phyloP scores from a whole-genome alignment of 495 filamentous ascomycete genomes.

The Filosporella fistucella region DNA sequence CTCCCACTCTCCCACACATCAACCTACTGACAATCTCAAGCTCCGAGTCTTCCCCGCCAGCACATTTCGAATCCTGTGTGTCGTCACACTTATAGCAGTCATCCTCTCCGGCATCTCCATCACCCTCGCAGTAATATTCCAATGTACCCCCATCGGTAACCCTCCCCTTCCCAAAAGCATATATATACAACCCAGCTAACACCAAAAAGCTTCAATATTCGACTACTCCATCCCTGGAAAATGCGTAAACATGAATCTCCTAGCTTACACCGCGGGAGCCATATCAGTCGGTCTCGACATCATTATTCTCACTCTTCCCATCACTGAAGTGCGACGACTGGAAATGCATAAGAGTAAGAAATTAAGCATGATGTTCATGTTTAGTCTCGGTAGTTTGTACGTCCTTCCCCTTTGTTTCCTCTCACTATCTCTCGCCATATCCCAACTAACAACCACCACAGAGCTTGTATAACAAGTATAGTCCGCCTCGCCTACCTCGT shows the following conservation, averaged over 20 bases:
- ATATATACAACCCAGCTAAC: too few species aligned
- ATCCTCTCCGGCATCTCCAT: neutral
- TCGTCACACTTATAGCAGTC: neutral
- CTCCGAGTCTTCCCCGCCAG: neutral
- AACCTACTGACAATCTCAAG: neutral
- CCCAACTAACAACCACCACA: neutral
- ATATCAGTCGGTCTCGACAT: neutral
- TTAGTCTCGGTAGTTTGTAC: conserved; percentile 1
- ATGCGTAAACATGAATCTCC: conserved; percentile 1
- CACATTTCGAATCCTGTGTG: neutral
- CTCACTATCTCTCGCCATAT: neutral
- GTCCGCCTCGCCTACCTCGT: neutral
- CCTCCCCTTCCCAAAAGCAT: too few species aligned
- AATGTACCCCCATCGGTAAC: conserved; percentile 2
- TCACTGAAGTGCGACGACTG: neutral
- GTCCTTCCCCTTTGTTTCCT: neutral
- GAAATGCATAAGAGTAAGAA: conserved; percentile 3
- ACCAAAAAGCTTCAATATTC: too few species aligned
- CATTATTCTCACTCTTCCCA: neutral
- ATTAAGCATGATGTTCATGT: conserved; percentile 1
- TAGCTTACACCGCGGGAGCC: neutral
- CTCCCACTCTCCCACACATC: neutral
- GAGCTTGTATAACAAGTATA: neutral
- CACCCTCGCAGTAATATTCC: neutral
- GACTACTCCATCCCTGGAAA: neutral